Conservation (phyloP, 2,329 filamentous ascomycete genomes). For the Phaeosphaeriaceae sp. region DNA sequence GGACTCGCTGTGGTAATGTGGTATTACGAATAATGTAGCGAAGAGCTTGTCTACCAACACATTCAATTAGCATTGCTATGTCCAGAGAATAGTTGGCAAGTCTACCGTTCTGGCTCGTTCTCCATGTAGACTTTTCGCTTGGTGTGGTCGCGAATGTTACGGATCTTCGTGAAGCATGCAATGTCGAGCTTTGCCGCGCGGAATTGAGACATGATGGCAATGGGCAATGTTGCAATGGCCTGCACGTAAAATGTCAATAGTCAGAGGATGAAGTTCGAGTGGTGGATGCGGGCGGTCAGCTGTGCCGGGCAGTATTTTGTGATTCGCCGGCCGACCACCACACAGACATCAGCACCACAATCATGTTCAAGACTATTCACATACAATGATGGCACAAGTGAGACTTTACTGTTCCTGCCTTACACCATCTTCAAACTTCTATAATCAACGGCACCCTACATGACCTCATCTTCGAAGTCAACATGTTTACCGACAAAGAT, state of each 20-base stretch:
- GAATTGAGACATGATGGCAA: conserved; percentile 69
- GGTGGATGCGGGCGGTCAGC: conserved; percentile 1
- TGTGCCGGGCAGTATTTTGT: not conserved
- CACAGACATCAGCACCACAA: conserved; percentile 1
- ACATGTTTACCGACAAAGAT: conserved; percentile 45
- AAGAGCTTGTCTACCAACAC: conserved; percentile 71
- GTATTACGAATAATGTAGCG: conserved; percentile 92
- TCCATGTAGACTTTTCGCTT: conserved; percentile 93
- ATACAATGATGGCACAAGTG: conserved; percentile 8
- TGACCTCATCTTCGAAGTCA: not conserved
- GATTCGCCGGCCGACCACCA: conserved; percentile 1
- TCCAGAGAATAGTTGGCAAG: conserved; percentile 7
- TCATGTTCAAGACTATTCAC: not conserved
- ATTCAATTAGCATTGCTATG: conserved; percentile 7
- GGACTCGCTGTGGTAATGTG: conserved; percentile 77
- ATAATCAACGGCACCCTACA: not conserved
- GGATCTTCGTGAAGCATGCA: conserved; percentile 84
- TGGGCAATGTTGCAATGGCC: conserved; percentile 13
- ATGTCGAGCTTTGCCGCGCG: conserved; percentile 88
- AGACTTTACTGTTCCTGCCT: not conserved
- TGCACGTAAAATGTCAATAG: conserved; percentile 4
- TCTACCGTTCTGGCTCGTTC: conserved; percentile 85
- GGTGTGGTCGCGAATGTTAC: conserved; percentile 89
- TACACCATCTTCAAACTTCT: not conserved
- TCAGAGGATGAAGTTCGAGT: conserved; percentile 12